Evolutionary conservation across 2,329 filamentous ascomycete species (phyloP).

Genomic region (Drechslerella coelobrocha): DNA sequence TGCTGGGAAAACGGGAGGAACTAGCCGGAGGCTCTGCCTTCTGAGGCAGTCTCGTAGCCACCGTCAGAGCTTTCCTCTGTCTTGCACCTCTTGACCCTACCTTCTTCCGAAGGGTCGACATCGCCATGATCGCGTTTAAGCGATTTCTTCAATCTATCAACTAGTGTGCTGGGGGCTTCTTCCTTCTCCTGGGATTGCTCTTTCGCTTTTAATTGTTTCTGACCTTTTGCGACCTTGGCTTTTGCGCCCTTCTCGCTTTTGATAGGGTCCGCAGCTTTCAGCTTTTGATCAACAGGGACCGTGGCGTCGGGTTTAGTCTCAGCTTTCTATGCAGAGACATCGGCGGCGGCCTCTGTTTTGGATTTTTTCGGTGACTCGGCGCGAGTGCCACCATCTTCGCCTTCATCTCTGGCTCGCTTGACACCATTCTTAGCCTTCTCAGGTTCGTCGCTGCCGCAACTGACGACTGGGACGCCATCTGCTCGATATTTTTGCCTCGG

Average conservation of each 20-base stretch:
- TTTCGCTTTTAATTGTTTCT: no score
- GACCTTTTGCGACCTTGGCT: no score
- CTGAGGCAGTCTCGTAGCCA: not conserved
- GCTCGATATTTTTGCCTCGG: slow-evolving; percentile 20
- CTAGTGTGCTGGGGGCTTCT: no score
- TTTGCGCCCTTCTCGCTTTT: no score
- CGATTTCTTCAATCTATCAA: no score
- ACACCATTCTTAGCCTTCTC: slow-evolving; percentile 1
- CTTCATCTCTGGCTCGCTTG: slow-evolving; percentile 9
- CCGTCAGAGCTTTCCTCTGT: not conserved
- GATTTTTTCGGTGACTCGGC: not conserved
- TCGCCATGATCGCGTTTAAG: no score
- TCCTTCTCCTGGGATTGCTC: no score
- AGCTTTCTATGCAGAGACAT: slow-evolving; percentile 32
- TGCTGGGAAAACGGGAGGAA: not conserved
- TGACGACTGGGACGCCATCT: slow-evolving; percentile 35
- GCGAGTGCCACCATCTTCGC: not conserved
- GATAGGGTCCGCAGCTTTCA: no score
- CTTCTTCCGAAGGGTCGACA: no score
- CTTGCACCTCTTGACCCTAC: no score
- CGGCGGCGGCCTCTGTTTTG: not conserved
- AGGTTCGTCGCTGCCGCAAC: not conserved
- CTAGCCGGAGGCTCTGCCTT: not conserved
- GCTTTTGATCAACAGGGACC: no score
- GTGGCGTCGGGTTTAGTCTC: no score